Base-by-base conservation (phyloP, 768 basidiomycete genomes). In the Tylopilus sp. region DNA sequence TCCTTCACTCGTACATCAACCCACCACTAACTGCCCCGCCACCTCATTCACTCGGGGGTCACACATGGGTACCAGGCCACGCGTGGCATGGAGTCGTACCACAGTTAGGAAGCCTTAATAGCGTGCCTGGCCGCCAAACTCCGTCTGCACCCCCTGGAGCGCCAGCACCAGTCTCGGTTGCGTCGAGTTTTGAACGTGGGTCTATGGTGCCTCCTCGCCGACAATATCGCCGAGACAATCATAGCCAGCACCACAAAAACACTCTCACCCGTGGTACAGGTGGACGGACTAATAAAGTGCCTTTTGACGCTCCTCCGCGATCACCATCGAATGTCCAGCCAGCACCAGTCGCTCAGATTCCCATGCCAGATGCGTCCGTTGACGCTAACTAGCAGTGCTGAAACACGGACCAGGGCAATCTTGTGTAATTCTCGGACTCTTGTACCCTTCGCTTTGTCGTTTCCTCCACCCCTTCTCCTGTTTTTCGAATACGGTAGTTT, bases 201-300 rank as follows among this genome's bases (percentile, higher is more conserved):
- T 19, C 37, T 19, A 19, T 37, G 10, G 45, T 57, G 10, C 69
- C 67, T 25, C 60, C 69, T 42, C 69, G 67, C 26, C 65, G 67
- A 29, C 69, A 71, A 25, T 65, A 61, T 50, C 67, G 69, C 22
- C 68, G 69, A 45, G 67, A 67, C 25, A 58, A 60, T n/a, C 57
- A 69, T 28, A n/a, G 33, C 17, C 60, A 71, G 16, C 54, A 67
- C 36, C 60, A 69, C 48, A 69, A 64, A 53, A 63, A 58, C 22
- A 68, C 48, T 38, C 53, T 57, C 38, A 14, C 31, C 38, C 67
- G 69, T 26, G 56, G 56, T 37, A 26, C 54, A 21, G 46, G 46
- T 48, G 57, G 64, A 36, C 65, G 67, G 17, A 59, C 56, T 52
- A 28, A 50, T 10, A 67, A 59, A 25, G 33, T 49, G 26, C 25